A percentile compares a stretch with the other conserved stretches of the same genome.
phyloP scores from a whole-genome alignment of 805 yeast genomes.

The Maudiozyma saulgeensis region DNA sequence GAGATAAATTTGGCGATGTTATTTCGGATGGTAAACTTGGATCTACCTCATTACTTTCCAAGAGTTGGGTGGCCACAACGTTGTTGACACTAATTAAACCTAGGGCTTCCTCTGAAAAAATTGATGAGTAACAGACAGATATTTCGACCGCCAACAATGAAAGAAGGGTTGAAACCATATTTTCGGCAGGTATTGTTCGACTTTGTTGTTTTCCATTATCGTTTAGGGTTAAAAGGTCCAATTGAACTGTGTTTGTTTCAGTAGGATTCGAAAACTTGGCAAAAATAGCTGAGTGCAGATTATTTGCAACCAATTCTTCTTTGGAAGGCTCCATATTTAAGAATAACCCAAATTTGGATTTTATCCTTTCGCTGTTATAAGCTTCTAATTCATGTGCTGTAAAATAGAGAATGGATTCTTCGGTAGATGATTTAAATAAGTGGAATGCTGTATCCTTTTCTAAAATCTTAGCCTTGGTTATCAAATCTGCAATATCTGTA shows the following conservation, averaged over 20 bases:
- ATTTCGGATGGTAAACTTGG: neutral
- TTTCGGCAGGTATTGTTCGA: constrained; percentile 8
- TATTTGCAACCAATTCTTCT: constrained; percentile 29
- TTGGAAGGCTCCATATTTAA: constrained; percentile 45
- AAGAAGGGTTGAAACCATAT: constrained; percentile 5
- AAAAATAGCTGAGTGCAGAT: constrained; percentile 40
- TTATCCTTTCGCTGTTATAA: constrained; percentile 45
- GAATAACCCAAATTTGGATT: constrained; percentile 57
- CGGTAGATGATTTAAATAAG: constrained; percentile 47
- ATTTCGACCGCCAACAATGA: constrained; percentile 9
- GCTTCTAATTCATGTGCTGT: constrained; percentile 57
- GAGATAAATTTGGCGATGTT: neutral
- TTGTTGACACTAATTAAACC: constrained; percentile 16
- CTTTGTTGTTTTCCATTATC: constrained; percentile 2
- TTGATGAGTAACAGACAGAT: constrained; percentile 19
- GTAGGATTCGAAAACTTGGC: constrained; percentile 34
- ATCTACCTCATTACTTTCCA: neutral
- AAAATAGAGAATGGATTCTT: constrained; percentile 40
- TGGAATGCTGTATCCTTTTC: constrained; percentile 81
- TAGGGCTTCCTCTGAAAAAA: constrained; percentile 15
- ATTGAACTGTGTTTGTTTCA: constrained; percentile 8
- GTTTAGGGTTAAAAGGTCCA: constrained; percentile 10
- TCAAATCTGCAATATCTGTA: constrained; percentile 46
- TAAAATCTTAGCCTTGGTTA: constrained; percentile 58
- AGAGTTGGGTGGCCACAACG: constrained; percentile 10